Evolutionary conservation across 75 land plant species (phyloP).

Genomic region (Larix kaempferi): DNA sequence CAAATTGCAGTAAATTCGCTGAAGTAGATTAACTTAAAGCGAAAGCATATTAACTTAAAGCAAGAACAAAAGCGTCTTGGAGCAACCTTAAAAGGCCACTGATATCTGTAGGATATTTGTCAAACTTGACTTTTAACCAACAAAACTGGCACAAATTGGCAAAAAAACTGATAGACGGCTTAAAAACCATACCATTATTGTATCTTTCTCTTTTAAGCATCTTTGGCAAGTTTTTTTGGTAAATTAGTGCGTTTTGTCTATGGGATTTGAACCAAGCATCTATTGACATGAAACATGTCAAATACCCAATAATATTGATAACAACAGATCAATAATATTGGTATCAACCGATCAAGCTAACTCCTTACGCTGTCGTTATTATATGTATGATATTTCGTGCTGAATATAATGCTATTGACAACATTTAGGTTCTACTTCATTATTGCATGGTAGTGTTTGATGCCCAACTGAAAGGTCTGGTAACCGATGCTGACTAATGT

Average conservation of each 20-base stretch:
- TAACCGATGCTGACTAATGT: slow-evolving; percentile 48
- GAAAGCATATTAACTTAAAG: no score
- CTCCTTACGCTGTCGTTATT: no score
- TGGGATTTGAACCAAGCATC: no score
- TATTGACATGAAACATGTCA: no score
- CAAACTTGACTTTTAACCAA: background rate
- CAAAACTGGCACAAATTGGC: background rate
- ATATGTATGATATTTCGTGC: no score
- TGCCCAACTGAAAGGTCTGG: slow-evolving; percentile 73
- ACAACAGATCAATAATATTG: no score
- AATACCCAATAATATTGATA: no score
- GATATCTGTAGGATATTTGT: background rate
- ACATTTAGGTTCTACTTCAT: slow-evolving; percentile 4
- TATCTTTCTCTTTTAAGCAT: background rate
- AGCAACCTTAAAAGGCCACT: background rate
- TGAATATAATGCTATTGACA: background rate
- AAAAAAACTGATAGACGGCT: background rate
- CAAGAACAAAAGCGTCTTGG: background rate
- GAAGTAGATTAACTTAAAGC: background rate
- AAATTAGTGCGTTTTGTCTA: background rate
- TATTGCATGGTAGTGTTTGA: slow-evolving; percentile 57
- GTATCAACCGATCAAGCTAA: no score
- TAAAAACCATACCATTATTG: background rate
- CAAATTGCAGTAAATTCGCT: background rate
- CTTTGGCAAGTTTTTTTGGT: background rate